Evolutionary conservation across 1,284 basidiomycete species (phyloP), one percentile per base, ranked within the genome.

Genomic region (Neolentinus lepideus): DNA sequence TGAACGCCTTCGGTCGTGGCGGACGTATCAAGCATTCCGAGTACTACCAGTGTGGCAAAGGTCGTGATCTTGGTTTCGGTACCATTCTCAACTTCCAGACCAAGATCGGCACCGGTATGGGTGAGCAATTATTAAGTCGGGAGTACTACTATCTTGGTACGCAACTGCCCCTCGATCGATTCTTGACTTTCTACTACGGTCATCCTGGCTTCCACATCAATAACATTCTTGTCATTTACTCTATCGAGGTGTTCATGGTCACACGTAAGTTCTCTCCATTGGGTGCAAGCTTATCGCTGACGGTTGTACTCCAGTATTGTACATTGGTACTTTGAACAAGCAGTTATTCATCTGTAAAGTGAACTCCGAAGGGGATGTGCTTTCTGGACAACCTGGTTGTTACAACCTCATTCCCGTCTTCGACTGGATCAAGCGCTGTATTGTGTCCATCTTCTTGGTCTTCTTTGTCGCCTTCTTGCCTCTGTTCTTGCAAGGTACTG

Each of bases 191-290:
- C 81, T 99, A 99, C 77, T 99, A 98, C 66, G 97, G 92, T 59
- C 97, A 99, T 76, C 95, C 97, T 56, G 97, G 96, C 67, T 99
- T 99, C 89, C 95, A 99, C 75, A 88, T 99, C 79, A 99, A 99
- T 83, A 99, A 99, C 72, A 99, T 99, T 67, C 79, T 99, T 67
- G 94, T 98, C 72, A 97, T 98, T 65, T 88, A 93, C 70, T 96
- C 95, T 47, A 92, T 98, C 58, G 93, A 96, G 69, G 80, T 95
- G 58, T 96, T 98, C 79, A 94, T 98, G 91, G 74, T 95, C 53
- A 90, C 88, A 24, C 63, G 90, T 92, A 64, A 73, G 90, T 81
- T 2, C 54, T 53, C 9, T 47, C 19, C 43, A 33, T 33, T 22
- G 56, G 27, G 53, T 47, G 53, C 62, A 46, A 62, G 53, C 59